Percentiles rank a stretch among this genome's conserved stretches.
Conservation (phyloP, 257 asterid genomes). For the Plectranthus barbatus region DNA sequence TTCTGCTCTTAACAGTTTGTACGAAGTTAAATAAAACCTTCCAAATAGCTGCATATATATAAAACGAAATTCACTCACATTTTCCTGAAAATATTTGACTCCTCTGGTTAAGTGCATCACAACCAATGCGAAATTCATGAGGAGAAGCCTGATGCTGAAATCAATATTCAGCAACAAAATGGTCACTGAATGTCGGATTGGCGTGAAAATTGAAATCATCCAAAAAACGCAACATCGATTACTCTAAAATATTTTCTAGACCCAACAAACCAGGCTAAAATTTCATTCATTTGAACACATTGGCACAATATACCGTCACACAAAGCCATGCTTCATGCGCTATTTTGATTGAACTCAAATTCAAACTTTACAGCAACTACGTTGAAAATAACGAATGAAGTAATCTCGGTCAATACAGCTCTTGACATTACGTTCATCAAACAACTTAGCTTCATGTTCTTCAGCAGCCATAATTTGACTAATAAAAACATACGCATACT, state of each 20-base stretch:
- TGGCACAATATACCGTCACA: neutral
- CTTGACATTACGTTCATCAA: neutral
- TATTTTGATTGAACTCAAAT: neutral
- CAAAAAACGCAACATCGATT: constrained; percentile 10
- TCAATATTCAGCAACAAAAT: constrained; percentile 23
- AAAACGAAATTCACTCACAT: constrained; percentile 41
- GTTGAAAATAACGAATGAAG: neutral
- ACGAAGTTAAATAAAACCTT: neutral
- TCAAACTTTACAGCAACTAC: neutral
- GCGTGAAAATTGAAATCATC: constrained; percentile 7
- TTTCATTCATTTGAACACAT: constrained; percentile 4
- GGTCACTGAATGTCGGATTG: constrained; percentile 11
- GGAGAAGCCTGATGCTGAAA: constrained; percentile 37
- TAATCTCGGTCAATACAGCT: neutral
- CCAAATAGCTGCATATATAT: neutral
- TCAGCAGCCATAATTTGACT: neutral
- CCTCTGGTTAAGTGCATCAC: constrained; percentile 28
- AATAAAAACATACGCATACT: neutral
- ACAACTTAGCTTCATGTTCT: neutral
- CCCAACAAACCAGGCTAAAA: constrained; percentile 6
- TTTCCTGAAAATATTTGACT: constrained; percentile 28
- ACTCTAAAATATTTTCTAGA: constrained; percentile 2
- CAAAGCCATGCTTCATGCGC: constrained; percentile 1
- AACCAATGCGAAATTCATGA: constrained; percentile 28
- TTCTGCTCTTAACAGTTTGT: neutral